Evolutionary conservation across 2,329 filamentous ascomycete genomes (phyloP), one percentile per base, ranked within the genome.

Genomic region (Boeremia lycopersici): DNA sequence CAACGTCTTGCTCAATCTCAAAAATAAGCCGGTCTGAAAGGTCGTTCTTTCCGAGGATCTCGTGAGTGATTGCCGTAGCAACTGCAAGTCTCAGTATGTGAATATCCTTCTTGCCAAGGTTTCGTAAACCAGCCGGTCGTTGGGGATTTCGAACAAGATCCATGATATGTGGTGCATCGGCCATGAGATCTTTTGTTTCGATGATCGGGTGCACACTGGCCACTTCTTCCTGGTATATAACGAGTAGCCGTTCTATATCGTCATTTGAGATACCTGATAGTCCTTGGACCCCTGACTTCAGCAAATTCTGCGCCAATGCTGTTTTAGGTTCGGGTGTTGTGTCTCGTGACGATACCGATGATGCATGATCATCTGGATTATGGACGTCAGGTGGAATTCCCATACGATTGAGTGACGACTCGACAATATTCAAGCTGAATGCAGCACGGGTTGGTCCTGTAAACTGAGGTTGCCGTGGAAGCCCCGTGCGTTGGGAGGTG

Each of bases 341-440:
- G 3, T 56, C 59, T 29, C 61, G 41, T 29, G 59, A 62, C 15
- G 61, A 57, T 6, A 23, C 44, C 2, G 52, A 40, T 7, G 60
- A 57, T n/a, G 57, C 47, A 2, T 45, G 48, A 3, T 15, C 41
- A 29, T 41, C 48, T 6, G 52, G 42, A 13, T 28, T 28, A 8
- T 43, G 29, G 10, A 40, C 30, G 25, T 59, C 43, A 8, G 48
- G 49, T 8, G 47, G 42, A 15, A 64, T 60, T 0, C 56, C 57
- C 61, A 65, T 61, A 7, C 52, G 55, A 29, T 53, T 49, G 5
- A 65, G 52, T 2, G 63, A 59, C 4, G 57, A 51, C 35, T 65
- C 61, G 2, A 62, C 61, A n/a, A 65, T 60, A 19, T 59, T 60
- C n/a, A 65, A 55, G 15, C 63, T 62, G 34, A 64, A 64, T 1